A percentile compares a stretch with the other conserved stretches of the same genome.
Conservation (phyloP, 805 yeast genomes). For the baker's yeast (Saccharomyces cerevisiae) region DNA sequence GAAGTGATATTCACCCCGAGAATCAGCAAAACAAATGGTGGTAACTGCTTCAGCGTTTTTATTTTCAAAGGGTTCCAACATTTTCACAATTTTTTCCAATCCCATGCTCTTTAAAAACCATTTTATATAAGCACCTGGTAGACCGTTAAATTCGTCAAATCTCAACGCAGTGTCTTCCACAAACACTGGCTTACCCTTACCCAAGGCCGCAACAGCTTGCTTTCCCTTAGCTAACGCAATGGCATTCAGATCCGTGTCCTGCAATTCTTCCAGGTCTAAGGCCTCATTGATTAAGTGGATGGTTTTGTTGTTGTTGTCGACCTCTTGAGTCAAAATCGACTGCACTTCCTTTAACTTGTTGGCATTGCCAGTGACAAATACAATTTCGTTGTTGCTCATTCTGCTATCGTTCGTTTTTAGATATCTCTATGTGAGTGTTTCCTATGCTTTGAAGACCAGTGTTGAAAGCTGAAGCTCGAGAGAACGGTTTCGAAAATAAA, state of each 20-base stretch:
- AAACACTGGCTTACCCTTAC: constrained; percentile 65
- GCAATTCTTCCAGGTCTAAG: constrained; percentile 83
- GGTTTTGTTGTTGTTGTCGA: constrained; percentile 12
- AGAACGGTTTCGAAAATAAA: background rate
- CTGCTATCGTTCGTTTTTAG: background rate
- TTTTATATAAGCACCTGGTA: constrained; percentile 93
- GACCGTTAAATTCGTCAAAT: constrained; percentile 66
- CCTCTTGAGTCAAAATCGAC: constrained; percentile 49
- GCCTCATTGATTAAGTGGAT: constrained; percentile 47
- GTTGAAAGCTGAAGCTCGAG: background rate
- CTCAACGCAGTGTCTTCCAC: constrained; percentile 94
- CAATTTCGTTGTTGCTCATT: constrained; percentile 29
- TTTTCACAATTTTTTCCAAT: constrained; percentile 62
- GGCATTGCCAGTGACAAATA: constrained; percentile 81
- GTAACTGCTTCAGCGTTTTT: constrained; percentile 83
- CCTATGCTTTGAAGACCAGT: background rate
- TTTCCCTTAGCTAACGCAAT: constrained; percentile 74
- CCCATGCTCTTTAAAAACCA: constrained; percentile 84
- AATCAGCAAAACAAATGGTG: constrained; percentile 85
- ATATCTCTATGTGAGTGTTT: background rate
- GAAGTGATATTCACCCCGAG: constrained; percentile 67
- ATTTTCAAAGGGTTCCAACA: constrained; percentile 75
- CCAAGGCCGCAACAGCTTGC: constrained; percentile 53
- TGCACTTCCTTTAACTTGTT: constrained; percentile 83
- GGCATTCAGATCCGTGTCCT: constrained; percentile 71